These are phyloP conservation scores for Zostera marina DNA, from an alignment of 116 monocot species.

Conservation along the genomic window DNA sequence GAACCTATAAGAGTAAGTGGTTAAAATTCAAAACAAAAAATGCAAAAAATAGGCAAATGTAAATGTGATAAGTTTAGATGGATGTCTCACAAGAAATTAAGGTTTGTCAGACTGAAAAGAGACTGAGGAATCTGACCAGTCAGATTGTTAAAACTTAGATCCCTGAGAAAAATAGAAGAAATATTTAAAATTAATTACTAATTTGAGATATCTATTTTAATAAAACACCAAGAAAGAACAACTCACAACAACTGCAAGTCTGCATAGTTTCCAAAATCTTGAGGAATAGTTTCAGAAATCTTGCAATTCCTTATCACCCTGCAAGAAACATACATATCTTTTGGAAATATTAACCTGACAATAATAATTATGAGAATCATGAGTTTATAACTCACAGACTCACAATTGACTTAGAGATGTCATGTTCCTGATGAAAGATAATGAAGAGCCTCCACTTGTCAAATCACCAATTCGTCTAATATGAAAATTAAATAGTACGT, in stretches of 20 bases:
- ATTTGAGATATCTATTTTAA: not conserved
- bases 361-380: not conserved
- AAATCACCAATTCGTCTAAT: constrained; percentile 68
- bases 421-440: constrained; percentile 48
- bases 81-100: constrained; percentile 31
- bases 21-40: not conserved
- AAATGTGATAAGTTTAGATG: not conserved
- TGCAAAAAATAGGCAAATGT: not conserved
- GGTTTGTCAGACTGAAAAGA: constrained; percentile 47
- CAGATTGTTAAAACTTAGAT: constrained; percentile 84
- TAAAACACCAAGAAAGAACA: not conserved
- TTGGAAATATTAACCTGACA: not conserved
- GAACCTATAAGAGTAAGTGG: constrained; percentile 20
- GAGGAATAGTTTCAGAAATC: constrained; percentile 43
- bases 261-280: constrained; percentile 20
- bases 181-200: not conserved
- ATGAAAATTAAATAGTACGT: not conserved
- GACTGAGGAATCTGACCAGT: constrained; percentile 44
- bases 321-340: not conserved
- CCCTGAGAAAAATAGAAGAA: constrained; percentile 22
- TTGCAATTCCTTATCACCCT: constrained; percentile 66
- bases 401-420: constrained; percentile 53
- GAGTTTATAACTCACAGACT: constrained; percentile 27
- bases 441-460: constrained; percentile 40
- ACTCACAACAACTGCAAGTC: constrained; percentile 1